Conservation (phyloP, 768 basidiomycete species). For the Kondoa malvinella region DNA sequence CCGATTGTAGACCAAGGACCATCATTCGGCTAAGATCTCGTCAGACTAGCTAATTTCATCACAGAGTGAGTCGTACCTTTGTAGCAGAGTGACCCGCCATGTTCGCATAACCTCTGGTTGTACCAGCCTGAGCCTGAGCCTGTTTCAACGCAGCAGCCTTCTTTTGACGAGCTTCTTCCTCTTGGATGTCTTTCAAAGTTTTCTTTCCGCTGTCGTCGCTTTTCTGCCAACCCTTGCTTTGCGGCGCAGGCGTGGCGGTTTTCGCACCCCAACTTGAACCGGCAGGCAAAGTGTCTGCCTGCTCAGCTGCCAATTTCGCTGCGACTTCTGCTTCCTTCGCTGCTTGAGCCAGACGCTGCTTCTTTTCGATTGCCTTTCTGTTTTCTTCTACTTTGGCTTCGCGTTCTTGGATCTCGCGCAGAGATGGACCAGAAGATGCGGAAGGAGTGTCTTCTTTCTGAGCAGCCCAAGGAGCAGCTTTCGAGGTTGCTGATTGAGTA, state of each 20-base stretch:
- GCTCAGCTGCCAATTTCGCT: background rate
- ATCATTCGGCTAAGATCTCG: background rate
- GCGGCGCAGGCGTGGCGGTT: background rate
- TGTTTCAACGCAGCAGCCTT: constrained; percentile 45
- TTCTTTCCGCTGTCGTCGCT: constrained; percentile 44
- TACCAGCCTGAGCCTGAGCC: constrained; percentile 31
- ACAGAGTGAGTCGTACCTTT: background rate
- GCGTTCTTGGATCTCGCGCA: background rate
- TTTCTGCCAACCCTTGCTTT: background rate
- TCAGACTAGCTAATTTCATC: constrained; percentile 4
- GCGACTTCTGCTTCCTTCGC: background rate
- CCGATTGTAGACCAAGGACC: constrained; percentile 76
- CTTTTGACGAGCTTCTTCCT: constrained; percentile 83
- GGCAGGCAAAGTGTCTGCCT: background rate
- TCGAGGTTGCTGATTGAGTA: background rate
- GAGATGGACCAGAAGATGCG: background rate
- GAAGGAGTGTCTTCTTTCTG: background rate
- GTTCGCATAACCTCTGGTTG: constrained; percentile 59
- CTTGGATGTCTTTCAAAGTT: constrained; percentile 96
- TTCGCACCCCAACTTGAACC: background rate
- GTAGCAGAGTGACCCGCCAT: constrained; percentile 36
- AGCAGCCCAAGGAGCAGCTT: background rate
- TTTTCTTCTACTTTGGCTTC: background rate
- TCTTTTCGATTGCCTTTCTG: background rate
- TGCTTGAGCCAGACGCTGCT: background rate